Evolutionary conservation across 208 protist genomes (phyloP).

Genomic region (Crithidia bombi): DNA sequence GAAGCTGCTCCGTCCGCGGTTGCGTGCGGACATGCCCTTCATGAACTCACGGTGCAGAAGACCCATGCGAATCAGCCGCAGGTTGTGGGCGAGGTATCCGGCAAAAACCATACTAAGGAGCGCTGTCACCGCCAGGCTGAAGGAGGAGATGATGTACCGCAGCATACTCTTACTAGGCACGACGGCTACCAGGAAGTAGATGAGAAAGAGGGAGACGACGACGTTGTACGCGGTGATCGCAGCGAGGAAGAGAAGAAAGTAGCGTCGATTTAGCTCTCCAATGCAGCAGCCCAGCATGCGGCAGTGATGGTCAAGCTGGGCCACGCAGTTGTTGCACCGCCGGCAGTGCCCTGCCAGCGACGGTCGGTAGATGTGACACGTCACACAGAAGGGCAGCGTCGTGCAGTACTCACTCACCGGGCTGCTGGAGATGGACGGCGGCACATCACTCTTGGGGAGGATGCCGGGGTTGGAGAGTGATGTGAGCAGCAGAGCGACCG

Average conservation of each 20-base stretch:
- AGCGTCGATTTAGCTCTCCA: constrained; percentile 35
- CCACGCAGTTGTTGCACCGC: constrained; percentile 40
- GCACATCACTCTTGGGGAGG: constrained; percentile 21
- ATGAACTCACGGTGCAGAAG: constrained; percentile 38
- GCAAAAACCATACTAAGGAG: constrained; percentile 18
- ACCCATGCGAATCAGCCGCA: constrained; percentile 38
- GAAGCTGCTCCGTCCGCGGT: constrained; percentile 24
- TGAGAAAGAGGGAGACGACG: constrained; percentile 18
- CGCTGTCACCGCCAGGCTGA: constrained; percentile 17
- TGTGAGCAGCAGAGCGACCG: constrained; percentile 23
- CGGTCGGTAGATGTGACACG: constrained; percentile 35
- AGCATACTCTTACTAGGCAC: constrained; percentile 9
- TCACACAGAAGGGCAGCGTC: constrained; percentile 33
- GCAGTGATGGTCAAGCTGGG: constrained; percentile 38
- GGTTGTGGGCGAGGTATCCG: constrained; percentile 33
- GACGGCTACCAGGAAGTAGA: constrained; percentile 29
- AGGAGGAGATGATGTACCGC: constrained; percentile 26
- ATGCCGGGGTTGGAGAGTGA: constrained; percentile 37
- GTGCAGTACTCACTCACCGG: constrained; percentile 31
- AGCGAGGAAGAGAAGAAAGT: constrained; percentile 34
- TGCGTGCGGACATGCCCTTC: constrained; percentile 26
- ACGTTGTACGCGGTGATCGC: constrained; percentile 19
- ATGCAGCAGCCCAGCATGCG: constrained; percentile 39
- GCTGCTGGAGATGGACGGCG: constrained; percentile 15
- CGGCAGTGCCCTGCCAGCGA: constrained; percentile 33